Conservation (phyloP, 2,329 filamentous ascomycete species). For the Anthostomella pinea region DNA sequence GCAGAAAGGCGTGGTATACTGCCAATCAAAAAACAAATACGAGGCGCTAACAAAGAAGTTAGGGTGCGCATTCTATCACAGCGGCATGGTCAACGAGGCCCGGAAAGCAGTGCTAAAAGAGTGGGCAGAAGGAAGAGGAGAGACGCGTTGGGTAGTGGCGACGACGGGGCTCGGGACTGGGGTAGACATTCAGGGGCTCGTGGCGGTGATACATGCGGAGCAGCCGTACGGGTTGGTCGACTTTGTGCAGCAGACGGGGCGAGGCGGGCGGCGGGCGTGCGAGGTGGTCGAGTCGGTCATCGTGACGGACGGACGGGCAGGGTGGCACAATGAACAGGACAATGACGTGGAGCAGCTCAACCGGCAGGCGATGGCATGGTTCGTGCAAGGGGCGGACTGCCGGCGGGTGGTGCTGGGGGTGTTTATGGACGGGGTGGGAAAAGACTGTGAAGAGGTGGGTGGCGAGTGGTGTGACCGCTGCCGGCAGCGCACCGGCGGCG, state of each 20-base stretch:
- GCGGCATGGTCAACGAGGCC: background rate
- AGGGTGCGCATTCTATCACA: slow-evolving; percentile 1
- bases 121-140: background rate
- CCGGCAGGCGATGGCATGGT: slow-evolving; percentile 2
- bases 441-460: too few relatives aligned
- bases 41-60: background rate
- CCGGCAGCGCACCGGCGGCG: too few relatives aligned
- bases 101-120: background rate
- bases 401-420: too few relatives aligned
- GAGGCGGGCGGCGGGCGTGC: background rate
- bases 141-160: background rate
- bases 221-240: background rate
- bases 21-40: too few relatives aligned
- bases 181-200: background rate
- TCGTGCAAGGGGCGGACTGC: background rate
- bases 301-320: background rate
- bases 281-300: background rate
- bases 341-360: slow-evolving; percentile 1
- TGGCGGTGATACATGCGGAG: background rate
- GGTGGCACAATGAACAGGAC: background rate
- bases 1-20: slow-evolving; percentile 2
- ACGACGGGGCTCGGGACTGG: background rate
- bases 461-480: too few relatives aligned
- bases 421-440: too few relatives aligned
- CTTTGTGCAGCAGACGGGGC: background rate